A percentile compares a stretch with the other conserved stretches of the same genome.
Evolutionary conservation across 805 yeast species (phyloP).

Genomic region (Hanseniaspora jakobsenii): DNA sequence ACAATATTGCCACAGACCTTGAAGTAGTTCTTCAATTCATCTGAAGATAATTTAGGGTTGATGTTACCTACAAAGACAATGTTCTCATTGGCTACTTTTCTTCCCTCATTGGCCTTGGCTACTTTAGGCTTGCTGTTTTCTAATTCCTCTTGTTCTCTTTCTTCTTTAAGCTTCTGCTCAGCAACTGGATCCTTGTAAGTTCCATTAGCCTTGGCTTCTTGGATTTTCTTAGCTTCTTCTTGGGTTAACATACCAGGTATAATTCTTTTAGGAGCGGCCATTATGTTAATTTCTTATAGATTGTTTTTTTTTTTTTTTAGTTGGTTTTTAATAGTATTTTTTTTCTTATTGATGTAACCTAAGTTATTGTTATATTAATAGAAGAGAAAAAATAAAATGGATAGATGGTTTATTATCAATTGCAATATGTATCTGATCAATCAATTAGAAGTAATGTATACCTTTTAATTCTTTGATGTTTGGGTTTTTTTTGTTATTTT

Average conservation of each 20-base stretch:
- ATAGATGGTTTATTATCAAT: no score
- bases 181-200: conserved; percentile 11
- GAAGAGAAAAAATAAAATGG: no score
- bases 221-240: conserved; percentile 14
- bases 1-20: conserved; percentile 49
- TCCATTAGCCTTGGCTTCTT: conserved; percentile 14
- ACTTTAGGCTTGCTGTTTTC: conserved; percentile 26
- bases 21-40: conserved; percentile 48
- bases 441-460: no score
- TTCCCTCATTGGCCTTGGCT: conserved; percentile 69
- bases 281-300: neutral
- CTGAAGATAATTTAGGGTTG: conserved; percentile 54
- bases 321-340: no score
- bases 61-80: conserved; percentile 70
- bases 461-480: no score
- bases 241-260: conserved; percentile 14
- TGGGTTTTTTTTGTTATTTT: no score
- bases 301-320: neutral
- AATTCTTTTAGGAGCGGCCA: conserved; percentile 13
- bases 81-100: conserved; percentile 63
- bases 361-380: no score
- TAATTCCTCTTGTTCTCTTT: conserved; percentile 14
- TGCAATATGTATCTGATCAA: no score
- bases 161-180: conserved; percentile 16
- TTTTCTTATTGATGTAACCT: neutral